phyloP scores from a whole-genome alignment of 164 flowering plant genomes.

The Malania oleifera region DNA sequence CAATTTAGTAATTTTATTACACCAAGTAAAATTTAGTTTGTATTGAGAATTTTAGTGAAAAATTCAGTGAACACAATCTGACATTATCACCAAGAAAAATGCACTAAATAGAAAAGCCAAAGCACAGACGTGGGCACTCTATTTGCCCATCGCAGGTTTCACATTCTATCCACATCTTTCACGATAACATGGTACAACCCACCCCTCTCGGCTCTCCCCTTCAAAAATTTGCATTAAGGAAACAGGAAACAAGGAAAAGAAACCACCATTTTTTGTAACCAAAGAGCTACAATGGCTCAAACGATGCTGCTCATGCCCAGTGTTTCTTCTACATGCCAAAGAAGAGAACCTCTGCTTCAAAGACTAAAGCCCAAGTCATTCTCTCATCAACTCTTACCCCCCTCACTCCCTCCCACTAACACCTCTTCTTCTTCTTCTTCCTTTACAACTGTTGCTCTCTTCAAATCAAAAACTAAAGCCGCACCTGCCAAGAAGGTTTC shows the following conservation, averaged over 20 bases:
- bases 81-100: no score
- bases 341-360: slow-evolving; percentile 30
- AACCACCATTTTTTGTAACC: no score
- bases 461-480: slow-evolving; percentile 85
- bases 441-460: slow-evolving; percentile 50
- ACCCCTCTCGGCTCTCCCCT: neutral
- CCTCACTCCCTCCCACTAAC: slow-evolving; percentile 18
- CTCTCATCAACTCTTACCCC: slow-evolving; percentile 34
- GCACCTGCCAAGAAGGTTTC: slow-evolving; percentile 59
- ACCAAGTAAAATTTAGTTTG: no score
- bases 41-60: no score
- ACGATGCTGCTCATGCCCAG: slow-evolving; percentile 64
- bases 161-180: slow-evolving; percentile 30
- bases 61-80: no score
- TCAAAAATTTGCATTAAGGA: neutral
- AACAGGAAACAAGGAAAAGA: neutral
- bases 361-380: slow-evolving; percentile 43
- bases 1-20: no score
- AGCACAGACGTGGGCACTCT: slow-evolving; percentile 34
- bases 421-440: slow-evolving; percentile 21
- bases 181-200: neutral
- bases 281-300: slow-evolving; percentile 82
- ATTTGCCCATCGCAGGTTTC: slow-evolving; percentile 20
- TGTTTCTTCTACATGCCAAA: slow-evolving; percentile 26
- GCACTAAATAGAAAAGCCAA: no score